A percentile compares a stretch with the other conserved stretches of the same genome.
These are phyloP conservation scores for Holtermanniella nyarrowii DNA, from an alignment of 768 basidiomycete species.

Conservation along the genomic window DNA sequence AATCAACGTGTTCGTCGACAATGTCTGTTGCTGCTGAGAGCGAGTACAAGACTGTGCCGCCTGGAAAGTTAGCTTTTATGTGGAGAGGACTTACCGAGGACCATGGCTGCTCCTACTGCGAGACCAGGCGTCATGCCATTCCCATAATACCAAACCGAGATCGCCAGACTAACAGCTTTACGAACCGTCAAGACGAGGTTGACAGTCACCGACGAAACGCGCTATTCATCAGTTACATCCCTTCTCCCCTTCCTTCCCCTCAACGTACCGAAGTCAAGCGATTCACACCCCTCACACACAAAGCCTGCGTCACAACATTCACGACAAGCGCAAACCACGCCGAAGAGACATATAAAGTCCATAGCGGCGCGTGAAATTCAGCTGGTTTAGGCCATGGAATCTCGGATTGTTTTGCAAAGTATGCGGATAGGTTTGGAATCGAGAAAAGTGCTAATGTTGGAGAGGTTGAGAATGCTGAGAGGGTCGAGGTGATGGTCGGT, in stretches of 20 bases:
- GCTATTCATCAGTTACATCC: constrained; percentile 41
- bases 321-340: constrained; percentile 53
- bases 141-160: constrained; percentile 78
- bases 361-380: neutral
- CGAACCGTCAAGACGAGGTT: constrained; percentile 69
- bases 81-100: constrained; percentile 45
- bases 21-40: neutral
- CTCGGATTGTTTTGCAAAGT: neutral
- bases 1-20: neutral
- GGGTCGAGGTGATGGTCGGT: constrained; percentile 50
- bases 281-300: constrained; percentile 79
- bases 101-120: constrained; percentile 59
- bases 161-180: constrained; percentile 67
- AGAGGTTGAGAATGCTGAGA: constrained; percentile 50
- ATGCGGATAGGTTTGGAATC: constrained; percentile 5
- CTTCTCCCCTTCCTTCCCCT: neutral
- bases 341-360: constrained; percentile 24
- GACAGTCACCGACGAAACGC: constrained; percentile 68
- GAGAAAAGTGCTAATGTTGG: constrained; percentile 34
- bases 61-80: neutral
- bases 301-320: constrained; percentile 62
- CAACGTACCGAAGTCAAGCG: constrained; percentile 62
- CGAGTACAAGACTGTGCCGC: neutral
- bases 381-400: neutral
- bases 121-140: constrained; percentile 60